Percentiles rank a stretch among this genome's conserved stretches.
Evolutionary conservation across 805 yeast species (phyloP).

Genomic region (Candida sphagnicola): DNA sequence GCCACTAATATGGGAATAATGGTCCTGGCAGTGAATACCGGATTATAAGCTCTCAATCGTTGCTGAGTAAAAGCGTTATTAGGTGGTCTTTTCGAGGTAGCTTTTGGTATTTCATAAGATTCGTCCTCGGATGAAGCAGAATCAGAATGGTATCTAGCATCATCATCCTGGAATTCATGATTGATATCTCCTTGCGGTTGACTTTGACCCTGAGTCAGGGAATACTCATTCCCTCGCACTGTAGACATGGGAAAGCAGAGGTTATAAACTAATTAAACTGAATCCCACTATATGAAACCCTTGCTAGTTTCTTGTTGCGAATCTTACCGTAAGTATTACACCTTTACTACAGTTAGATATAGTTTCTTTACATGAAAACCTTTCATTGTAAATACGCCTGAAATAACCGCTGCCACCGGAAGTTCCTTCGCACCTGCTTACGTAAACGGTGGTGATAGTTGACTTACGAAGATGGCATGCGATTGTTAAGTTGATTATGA

Average conservation of each 20-base stretch:
- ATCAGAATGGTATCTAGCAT: conserved; percentile 22
- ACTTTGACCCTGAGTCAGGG: not conserved
- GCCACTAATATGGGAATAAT: conserved; percentile 37
- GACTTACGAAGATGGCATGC: too few relatives aligned
- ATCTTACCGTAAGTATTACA: too few relatives aligned
- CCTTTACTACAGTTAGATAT: too few relatives aligned
- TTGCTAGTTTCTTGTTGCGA: too few relatives aligned
- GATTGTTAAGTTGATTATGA: too few relatives aligned
- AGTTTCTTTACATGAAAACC: too few relatives aligned
- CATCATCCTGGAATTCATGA: conserved; percentile 2
- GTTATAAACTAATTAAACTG: too few relatives aligned
- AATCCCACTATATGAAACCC: too few relatives aligned
- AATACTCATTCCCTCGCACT: not conserved
- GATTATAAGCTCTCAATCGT: conserved; percentile 47
- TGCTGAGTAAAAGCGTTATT: conserved; percentile 58
- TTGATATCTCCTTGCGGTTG: not conserved
- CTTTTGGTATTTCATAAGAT: conserved; percentile 29
- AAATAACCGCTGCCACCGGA: too few relatives aligned
- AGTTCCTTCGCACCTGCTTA: too few relatives aligned
- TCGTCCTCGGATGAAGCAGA: conserved; percentile 42
- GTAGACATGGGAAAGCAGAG: not conserved
- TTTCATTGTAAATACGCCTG: too few relatives aligned
- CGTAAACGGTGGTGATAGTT: too few relatives aligned
- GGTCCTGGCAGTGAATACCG: conserved; percentile 39
- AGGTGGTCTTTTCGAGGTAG: conserved; percentile 60